Evolutionary conservation across 139 green algal species (phyloP), one percentile per base, ranked within the genome.

Genomic region (Pseudopediastrum boryanum): DNA sequence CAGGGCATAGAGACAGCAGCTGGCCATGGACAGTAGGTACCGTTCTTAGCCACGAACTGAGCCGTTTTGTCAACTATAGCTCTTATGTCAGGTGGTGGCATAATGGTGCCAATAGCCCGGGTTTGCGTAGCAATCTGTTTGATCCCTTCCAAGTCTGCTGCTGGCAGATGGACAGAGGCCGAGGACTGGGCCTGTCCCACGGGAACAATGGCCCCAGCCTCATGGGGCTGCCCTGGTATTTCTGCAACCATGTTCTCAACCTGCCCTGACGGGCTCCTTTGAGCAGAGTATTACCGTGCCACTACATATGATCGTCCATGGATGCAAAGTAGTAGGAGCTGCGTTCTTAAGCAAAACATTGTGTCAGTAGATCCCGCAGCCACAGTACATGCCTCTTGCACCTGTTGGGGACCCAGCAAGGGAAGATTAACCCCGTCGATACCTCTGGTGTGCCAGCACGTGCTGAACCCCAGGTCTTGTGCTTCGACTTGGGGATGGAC

Each of bases 1-100:
- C 25, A 1, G 27, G 59, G 59, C 16, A 25, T 25, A 13, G 59
- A 36, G 25, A 23, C 56, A 31, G 56, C 56, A 39, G 56, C 56
- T 65, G 8, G 25, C 31, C 16, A 16, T 56, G 46, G 46, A 12
- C 46, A 56, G 46, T 16, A n/a, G 46, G 46, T 56, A 93, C 96
- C 96, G 84, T 99, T 98, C 58, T 93, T 93, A 0, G 93, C 94
- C 12, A 99, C 96, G 81, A 99, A 99, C 54, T 94, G 84, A 9
- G 96, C 96, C 12, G 96, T 99, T 77, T 99, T 99, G 81, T 99
- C 96, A n/a, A 97, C 89, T 78, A 99, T 99, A 16, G 91, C 93
- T 12, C 93, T 73, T 43, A 99, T 98, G 70, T 99, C 96, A 9
- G 94, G 94, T 0, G 96, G 96, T 36, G 96, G 96, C 33, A 94